Percentiles rank a stretch among this genome's conserved stretches.
Conservation (phyloP, 306 rosid genomes). For the Fragaria ananassa region DNA sequence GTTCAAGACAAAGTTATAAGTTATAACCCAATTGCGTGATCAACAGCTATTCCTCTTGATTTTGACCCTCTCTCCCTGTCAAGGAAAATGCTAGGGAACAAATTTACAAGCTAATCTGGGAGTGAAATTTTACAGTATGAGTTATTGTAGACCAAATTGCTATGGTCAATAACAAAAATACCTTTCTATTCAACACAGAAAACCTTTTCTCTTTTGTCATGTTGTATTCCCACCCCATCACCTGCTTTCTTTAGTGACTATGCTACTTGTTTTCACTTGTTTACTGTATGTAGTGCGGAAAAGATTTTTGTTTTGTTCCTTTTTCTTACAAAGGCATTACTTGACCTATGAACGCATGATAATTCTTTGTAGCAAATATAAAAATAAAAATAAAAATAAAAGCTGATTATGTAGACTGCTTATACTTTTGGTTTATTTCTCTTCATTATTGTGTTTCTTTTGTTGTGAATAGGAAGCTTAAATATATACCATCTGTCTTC, state of each 20-base stretch:
- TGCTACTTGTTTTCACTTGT: not conserved
- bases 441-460: not conserved
- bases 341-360: not conserved
- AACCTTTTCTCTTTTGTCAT: not conserved
- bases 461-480: slow-evolving; percentile 1
- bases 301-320: not conserved
- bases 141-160: not conserved
- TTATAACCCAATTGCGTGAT: not conserved
- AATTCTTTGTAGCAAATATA: not conserved
- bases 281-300: not conserved
- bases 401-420: not conserved
- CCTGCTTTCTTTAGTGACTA: not conserved
- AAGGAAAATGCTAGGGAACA: not conserved
- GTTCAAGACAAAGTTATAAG: not conserved
- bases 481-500: not conserved
- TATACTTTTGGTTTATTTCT: not conserved
- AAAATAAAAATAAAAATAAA: not conserved
- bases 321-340: not conserved
- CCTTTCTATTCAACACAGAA: not conserved
- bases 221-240: not conserved
- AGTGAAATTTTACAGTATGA: not conserved
- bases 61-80: not conserved
- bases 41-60: not conserved
- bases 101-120: not conserved
- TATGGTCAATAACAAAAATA: not conserved